These are phyloP conservation scores for Nidularia sp. DNA, from an alignment of 768 basidiomycete species.

Conservation along the genomic window DNA sequence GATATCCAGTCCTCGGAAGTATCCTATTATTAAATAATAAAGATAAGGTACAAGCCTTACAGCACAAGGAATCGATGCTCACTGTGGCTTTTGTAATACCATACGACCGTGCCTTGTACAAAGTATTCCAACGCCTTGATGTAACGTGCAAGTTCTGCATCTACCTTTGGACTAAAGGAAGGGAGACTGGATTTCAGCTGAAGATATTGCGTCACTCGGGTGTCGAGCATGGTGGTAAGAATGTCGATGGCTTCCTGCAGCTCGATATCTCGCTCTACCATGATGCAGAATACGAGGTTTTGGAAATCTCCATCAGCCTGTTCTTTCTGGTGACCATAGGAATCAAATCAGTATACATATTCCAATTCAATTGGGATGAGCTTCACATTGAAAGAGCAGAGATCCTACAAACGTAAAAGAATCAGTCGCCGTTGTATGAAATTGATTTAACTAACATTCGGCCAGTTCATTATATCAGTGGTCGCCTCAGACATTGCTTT, in stretches of 20 bases:
- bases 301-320: constrained; percentile 22
- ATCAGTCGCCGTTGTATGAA: not conserved
- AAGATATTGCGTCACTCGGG: constrained; percentile 15
- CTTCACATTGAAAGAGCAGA: constrained; percentile 20
- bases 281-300: constrained; percentile 18
- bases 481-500: constrained; percentile 13
- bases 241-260: constrained; percentile 19
- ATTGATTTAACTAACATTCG: constrained; percentile 8
- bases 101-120: constrained; percentile 11
- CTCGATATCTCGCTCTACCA: constrained; percentile 15
- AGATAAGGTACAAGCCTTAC: not conserved
- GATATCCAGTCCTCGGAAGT: constrained; percentile 6
- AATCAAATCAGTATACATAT: too few species aligned
- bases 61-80: not conserved
- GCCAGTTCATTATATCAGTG: constrained; percentile 16
- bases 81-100: constrained; percentile 11
- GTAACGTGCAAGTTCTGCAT: constrained; percentile 5
- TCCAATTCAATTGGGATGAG: too few species aligned
- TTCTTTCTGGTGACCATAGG: constrained; percentile 15
- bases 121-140: constrained; percentile 8
- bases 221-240: constrained; percentile 13
- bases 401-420: constrained; percentile 8
- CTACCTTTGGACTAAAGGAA: constrained; percentile 5
- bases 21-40: not conserved
- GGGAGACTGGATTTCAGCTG: constrained; percentile 9